Base-by-base conservation (phyloP, 441 rosid species). In the Aleurites moluccanus region DNA sequence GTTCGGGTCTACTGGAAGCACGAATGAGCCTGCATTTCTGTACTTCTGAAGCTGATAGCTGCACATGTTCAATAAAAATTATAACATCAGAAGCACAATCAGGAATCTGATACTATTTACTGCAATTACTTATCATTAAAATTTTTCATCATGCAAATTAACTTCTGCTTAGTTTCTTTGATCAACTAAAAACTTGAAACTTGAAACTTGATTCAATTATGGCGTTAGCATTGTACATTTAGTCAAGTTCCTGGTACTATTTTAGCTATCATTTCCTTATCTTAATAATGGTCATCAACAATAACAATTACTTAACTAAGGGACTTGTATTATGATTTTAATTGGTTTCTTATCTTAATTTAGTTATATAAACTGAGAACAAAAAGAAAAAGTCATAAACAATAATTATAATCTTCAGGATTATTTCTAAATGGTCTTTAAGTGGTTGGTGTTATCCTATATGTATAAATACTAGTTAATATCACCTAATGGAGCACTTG, bases 21-120 rank as follows among this genome's bases (percentile, higher is more conserved):
- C 99, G 75, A 85, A 93, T 2, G 99, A 96, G 44, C 92, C 91
- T 1, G 97, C 98, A 52, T 89, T 85, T 76, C 98, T 88, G 81
- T 96, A 96, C 78, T 96, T 96, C 71, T 96, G 98, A 50, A 96
- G 97, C 90, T 96, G 99, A 73, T 92, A 92, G 80, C 99, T 95
- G 91, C 88, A 82, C 28, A 21, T 14, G 25, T 72, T 72, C 27
- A 44, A 13, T 40, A 21, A 14, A 67, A n/a, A 35, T 49, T 15
- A 42, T 50, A 56, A 60, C 47, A 75, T 78, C 18, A 78, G 76
- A 73, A 76, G 15, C 55, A 21, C 13, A 63, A 30, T 40, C 35
- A 70, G 44, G n/a, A 25, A 35, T 45, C 16, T 59, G 23, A 28
- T 28, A 4, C n/a, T 25, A 47, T 67, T 67, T 20, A 47, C 44